phyloP scores from a whole-genome alignment of 352 stramenopile species.

The Phytophthora hibernalis region DNA sequence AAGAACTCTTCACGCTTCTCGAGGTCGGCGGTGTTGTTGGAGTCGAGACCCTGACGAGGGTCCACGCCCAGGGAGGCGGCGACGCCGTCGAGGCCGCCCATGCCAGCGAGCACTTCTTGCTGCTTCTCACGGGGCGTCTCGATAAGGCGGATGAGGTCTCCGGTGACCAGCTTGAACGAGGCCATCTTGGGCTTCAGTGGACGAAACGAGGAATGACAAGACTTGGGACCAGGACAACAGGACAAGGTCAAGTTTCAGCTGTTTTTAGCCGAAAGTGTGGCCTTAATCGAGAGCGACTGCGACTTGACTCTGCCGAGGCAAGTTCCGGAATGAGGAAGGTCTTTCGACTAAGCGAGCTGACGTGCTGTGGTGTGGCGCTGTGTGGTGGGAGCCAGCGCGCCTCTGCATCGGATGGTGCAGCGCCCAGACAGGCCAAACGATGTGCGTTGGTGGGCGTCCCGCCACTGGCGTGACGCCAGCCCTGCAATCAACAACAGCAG shows the following conservation, averaged over 20 bases:
- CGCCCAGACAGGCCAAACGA: slow-evolving; percentile 12
- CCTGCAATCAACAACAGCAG: slow-evolving; percentile 11
- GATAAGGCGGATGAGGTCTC: slow-evolving; percentile 70
- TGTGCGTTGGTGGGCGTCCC: neutral
- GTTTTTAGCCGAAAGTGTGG: slow-evolving; percentile 17
- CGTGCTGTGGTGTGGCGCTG: slow-evolving; percentile 21
- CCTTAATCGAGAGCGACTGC: slow-evolving; percentile 5
- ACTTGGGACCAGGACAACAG: slow-evolving; percentile 13
- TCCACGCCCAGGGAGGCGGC: slow-evolving; percentile 53
- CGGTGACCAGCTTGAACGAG: slow-evolving; percentile 57
- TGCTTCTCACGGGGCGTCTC: slow-evolving; percentile 69
- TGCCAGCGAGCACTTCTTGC: slow-evolving; percentile 40
- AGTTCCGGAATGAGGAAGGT: slow-evolving; percentile 34
- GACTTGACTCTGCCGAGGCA: slow-evolving; percentile 19
- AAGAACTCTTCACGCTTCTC: slow-evolving; percentile 53
- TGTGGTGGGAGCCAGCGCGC: slow-evolving; percentile 26
- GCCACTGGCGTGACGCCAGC: neutral
- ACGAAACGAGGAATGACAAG: slow-evolving; percentile 8
- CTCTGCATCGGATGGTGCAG: no score
- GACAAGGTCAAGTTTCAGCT: slow-evolving; percentile 5
- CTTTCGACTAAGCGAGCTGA: slow-evolving; percentile 29
- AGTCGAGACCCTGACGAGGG: slow-evolving; percentile 57
- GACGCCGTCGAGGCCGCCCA: slow-evolving; percentile 63
- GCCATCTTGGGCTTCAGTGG: slow-evolving; percentile 18
- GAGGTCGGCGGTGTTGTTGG: slow-evolving; percentile 45